Conservation (phyloP, 108 stramenopile species). For the Fragilariopsis cylindrus region DNA sequence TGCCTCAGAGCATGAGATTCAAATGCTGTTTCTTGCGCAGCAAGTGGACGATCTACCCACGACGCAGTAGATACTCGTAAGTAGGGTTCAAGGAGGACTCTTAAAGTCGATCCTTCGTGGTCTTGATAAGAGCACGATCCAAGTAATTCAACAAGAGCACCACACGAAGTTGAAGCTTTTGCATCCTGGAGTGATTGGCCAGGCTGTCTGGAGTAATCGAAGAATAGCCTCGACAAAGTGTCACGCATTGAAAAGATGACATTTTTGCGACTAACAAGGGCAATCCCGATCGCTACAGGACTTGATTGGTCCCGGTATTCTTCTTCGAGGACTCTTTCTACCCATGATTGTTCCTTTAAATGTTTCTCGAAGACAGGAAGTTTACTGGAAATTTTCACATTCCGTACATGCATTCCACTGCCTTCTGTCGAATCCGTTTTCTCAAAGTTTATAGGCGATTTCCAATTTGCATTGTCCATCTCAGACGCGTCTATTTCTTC, state of each 20-base stretch:
- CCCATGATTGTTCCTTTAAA: slow-evolving; percentile 47
- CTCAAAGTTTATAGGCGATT: slow-evolving; percentile 40
- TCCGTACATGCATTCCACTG: slow-evolving; percentile 30
- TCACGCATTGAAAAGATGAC: slow-evolving; percentile 67
- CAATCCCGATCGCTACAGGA: slow-evolving; percentile 56
- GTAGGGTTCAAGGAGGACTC: slow-evolving; percentile 61
- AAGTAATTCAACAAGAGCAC: slow-evolving; percentile 64
- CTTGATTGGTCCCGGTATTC: slow-evolving; percentile 22
- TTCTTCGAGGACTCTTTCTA: slow-evolving; percentile 27
- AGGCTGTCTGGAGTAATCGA: slow-evolving; percentile 27
- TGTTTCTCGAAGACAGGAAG: slow-evolving; percentile 52
- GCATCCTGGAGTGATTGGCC: slow-evolving; percentile 8
- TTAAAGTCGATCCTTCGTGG: slow-evolving; percentile 50
- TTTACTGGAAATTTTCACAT: slow-evolving; percentile 42
- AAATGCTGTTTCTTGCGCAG: slow-evolving; percentile 52
- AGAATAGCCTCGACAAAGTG: slow-evolving; percentile 57
- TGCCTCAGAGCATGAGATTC: slow-evolving; percentile 46
- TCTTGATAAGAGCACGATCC: slow-evolving; percentile 53
- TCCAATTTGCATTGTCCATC: slow-evolving; percentile 15
- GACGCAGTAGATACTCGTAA: slow-evolving; percentile 36
- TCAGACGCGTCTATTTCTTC: neutral
- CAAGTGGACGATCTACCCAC: slow-evolving; percentile 65
- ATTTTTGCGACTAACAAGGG: slow-evolving; percentile 67
- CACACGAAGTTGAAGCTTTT: slow-evolving; percentile 30
- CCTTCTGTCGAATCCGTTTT: slow-evolving; percentile 18